Evolutionary conservation across 1,139 yeast genomes (phyloP).

Genomic region (Scheffersomyces titani): DNA sequence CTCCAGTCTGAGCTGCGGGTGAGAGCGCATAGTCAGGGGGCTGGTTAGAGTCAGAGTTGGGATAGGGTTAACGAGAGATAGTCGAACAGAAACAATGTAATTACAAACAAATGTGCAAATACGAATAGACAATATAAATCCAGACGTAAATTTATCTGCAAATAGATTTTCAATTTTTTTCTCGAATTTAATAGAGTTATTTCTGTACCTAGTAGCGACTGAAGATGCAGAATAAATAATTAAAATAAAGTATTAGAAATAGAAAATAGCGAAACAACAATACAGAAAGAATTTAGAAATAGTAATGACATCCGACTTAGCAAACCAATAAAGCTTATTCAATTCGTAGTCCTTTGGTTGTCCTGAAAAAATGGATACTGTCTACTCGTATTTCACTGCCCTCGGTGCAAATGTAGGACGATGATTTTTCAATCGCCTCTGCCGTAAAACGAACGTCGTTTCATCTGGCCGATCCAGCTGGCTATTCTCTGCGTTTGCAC

Average conservation of each 20-base stretch:
- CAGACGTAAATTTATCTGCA: too few relatives aligned
- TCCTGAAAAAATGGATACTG: background rate
- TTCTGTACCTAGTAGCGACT: background rate
- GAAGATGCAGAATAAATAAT: background rate
- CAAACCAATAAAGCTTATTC: background rate
- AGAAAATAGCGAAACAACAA: too few relatives aligned
- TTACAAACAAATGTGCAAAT: background rate
- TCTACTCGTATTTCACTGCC: background rate
- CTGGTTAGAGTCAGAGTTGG: background rate
- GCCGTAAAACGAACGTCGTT: background rate
- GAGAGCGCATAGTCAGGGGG: background rate
- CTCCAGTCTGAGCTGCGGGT: background rate
- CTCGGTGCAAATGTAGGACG: background rate
- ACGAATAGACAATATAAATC: too few relatives aligned
- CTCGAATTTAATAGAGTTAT: too few relatives aligned
- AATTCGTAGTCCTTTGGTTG: background rate
- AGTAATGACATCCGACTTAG: too few relatives aligned
- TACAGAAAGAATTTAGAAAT: too few relatives aligned
- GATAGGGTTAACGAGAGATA: background rate
- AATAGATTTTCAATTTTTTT: too few relatives aligned
- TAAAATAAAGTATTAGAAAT: background rate
- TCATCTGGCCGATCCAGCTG: background rate
- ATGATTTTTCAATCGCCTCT: background rate
- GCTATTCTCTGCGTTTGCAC: background rate
- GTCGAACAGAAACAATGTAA: background rate